Percentiles rank a stretch among this genome's conserved stretches.
Evolutionary conservation across 2,329 filamentous ascomycete genomes (phyloP).

Genomic region (Leptographium radiaticola): DNA sequence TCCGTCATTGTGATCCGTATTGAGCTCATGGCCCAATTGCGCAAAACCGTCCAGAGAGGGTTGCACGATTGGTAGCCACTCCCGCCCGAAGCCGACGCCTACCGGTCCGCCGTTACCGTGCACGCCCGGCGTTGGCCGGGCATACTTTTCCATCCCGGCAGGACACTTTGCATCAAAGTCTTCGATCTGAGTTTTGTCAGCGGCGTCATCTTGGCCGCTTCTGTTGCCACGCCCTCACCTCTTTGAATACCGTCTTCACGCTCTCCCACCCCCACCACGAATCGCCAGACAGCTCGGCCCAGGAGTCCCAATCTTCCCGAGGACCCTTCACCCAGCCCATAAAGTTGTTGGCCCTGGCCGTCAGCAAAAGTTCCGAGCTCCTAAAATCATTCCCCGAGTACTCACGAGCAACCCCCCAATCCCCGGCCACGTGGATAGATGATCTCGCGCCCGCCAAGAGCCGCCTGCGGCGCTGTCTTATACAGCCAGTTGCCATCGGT

Average conservation of each 20-base stretch:
- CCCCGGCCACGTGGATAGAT: constrained; percentile 2
- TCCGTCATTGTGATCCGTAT: constrained; percentile 2
- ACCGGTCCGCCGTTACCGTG: constrained; percentile 1
- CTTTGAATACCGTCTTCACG: not conserved
- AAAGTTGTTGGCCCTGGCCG: constrained; percentile 1
- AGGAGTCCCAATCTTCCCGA: constrained; percentile 1
- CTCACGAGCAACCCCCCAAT: constrained; percentile 1
- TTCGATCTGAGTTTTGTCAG: not conserved
- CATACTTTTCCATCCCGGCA: not conserved
- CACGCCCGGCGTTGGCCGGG: not conserved
- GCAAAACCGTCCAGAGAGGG: not conserved
- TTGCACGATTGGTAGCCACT: not conserved
- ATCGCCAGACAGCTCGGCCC: not conserved
- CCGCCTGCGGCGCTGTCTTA: constrained; percentile 1
- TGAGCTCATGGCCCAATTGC: not conserved
- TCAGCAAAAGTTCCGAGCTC: no score
- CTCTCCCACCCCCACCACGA: constrained; percentile 3
- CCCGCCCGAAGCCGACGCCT: not conserved
- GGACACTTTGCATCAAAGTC: not conserved
- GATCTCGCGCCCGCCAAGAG: not conserved
- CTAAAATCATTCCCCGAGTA: not conserved
- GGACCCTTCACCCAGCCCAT: constrained; percentile 3
- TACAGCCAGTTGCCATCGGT: constrained; percentile 3
- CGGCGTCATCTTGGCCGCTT: no score
- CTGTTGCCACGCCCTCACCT: not conserved